Conservation (phyloP, 148 eudicot species). For the Nepenthes gracilis region DNA sequence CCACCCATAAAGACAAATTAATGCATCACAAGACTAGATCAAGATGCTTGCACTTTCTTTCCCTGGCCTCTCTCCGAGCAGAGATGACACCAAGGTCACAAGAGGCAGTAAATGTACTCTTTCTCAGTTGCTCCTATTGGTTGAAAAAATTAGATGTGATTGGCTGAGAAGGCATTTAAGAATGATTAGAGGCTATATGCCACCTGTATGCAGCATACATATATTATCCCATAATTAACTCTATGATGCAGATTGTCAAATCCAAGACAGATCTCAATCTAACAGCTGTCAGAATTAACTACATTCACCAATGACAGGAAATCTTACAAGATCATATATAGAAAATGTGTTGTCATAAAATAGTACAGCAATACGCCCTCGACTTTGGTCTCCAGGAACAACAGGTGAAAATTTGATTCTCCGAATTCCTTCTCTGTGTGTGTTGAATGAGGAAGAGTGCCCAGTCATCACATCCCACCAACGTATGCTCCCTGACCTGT, state of each 20-base stretch:
- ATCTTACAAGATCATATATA: constrained; percentile 85
- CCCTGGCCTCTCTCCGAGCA: not conserved
- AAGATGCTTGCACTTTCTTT: not conserved
- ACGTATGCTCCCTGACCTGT: constrained; percentile 93
- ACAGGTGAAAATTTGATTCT: constrained; percentile 98
- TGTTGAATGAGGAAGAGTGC: constrained; percentile 88
- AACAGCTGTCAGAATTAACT: not conserved
- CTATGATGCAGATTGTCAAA: too few relatives aligned
- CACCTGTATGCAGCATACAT: too few relatives aligned
- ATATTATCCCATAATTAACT: too few relatives aligned
- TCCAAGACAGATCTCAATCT: too few relatives aligned
- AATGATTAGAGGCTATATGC: not conserved
- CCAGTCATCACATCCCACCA: constrained; percentile 99
- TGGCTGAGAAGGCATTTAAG: not conserved
- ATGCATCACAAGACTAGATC: too few relatives aligned
- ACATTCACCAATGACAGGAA: not conserved
- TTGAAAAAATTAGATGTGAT: too few relatives aligned
- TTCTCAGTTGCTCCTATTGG: too few relatives aligned
- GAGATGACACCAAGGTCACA: not conserved
- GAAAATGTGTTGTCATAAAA: constrained; percentile 88
- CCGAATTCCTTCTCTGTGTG: constrained; percentile 93
- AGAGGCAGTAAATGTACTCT: not conserved
- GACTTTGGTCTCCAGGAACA: constrained; percentile 85
- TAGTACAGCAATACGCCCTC: constrained; percentile 89
- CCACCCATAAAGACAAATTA: too few relatives aligned